Evolutionary conservation across 345 rosid genomes (phyloP).

Genomic region (Raphanus sativus): DNA sequence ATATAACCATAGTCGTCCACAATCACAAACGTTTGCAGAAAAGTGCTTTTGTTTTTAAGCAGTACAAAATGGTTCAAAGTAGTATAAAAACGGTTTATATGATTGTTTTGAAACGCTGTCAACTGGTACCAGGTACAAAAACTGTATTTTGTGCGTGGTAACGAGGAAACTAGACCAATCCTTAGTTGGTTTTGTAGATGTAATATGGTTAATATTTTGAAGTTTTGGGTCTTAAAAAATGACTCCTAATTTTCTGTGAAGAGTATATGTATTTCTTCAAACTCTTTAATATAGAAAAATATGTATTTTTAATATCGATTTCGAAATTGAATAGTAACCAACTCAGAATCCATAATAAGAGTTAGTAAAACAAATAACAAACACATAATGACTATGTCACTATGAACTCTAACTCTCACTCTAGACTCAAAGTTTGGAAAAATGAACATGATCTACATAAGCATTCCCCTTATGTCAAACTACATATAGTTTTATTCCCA

Average conservation of each 20-base stretch:
- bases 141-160: too few species aligned
- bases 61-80: too few species aligned
- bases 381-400: neutral
- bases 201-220: too few species aligned
- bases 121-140: too few species aligned
- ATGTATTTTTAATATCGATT: neutral
- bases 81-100: too few species aligned
- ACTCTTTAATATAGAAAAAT: neutral
- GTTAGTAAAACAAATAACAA: neutral
- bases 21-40: too few species aligned
- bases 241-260: neutral
- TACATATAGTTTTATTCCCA: conserved; percentile 27
- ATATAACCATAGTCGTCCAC: too few species aligned
- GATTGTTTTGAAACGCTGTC: too few species aligned
- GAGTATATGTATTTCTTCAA: neutral
- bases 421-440: neutral
- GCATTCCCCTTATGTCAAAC: conserved; percentile 2
- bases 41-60: too few species aligned
- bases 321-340: neutral
- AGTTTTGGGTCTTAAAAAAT: neutral
- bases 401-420: neutral
- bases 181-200: too few species aligned
- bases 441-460: neutral
- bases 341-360: neutral
- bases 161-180: too few species aligned